Evolutionary conservation across 768 basidiomycete species (phyloP).

Genomic region (Auriculariales sp.): DNA sequence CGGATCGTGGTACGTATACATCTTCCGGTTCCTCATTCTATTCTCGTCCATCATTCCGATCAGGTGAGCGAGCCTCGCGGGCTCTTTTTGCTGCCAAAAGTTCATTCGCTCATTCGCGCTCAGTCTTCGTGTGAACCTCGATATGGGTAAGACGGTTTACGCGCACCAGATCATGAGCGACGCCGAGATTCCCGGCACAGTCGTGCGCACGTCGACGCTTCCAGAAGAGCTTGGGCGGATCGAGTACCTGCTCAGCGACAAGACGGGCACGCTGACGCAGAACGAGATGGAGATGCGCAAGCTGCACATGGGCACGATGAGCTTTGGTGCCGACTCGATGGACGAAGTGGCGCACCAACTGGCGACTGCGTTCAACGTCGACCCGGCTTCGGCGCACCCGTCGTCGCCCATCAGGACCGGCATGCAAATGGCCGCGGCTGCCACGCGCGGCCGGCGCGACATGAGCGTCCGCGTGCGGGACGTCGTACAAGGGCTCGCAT

Average conservation of each 20-base stretch:
- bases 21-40: conserved; percentile 90
- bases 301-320: conserved; percentile 96
- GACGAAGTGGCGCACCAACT: conserved; percentile 93
- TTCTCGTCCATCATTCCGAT: conserved; percentile 99
- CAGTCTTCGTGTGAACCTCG: conserved; percentile 95
- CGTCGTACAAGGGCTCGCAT: conserved; percentile 80
- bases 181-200: conserved; percentile 82
- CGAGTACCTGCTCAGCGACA: conserved; percentile 91
- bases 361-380: conserved; percentile 66
- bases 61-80: conserved; percentile 45
- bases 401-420: conserved; percentile 39
- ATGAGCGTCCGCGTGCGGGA: conserved; percentile 91
- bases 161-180: conserved; percentile 92
- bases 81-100: neutral
- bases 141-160: conserved; percentile 99
- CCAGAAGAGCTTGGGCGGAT: conserved; percentile 94
- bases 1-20: conserved; percentile 90
- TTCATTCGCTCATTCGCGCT: neutral
- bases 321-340: conserved; percentile 96
- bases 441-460: conserved; percentile 82
- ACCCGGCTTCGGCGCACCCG: conserved; percentile 4
- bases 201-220: conserved; percentile 92
- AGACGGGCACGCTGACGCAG: conserved; percentile 94
- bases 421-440: conserved; percentile 64
- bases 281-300: conserved; percentile 99